These are phyloP conservation scores for Xylaria nigripes DNA, from an alignment of 495 filamentous ascomycete species.

Conservation along the genomic window DNA sequence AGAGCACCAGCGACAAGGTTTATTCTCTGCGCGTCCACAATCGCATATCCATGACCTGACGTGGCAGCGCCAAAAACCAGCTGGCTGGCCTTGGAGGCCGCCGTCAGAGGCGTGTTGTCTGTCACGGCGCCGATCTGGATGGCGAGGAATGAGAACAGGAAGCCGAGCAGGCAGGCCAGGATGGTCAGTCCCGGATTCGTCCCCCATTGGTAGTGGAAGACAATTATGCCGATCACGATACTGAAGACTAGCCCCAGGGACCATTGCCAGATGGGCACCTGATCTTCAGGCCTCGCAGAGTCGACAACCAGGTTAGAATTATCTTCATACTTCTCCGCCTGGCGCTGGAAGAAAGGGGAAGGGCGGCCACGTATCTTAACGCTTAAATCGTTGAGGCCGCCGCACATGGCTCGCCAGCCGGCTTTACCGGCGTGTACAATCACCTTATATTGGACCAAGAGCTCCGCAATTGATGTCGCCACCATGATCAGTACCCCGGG, in stretches of 20 bases:
- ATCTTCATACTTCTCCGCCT: constrained; percentile 25
- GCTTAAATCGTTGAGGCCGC: constrained; percentile 32
- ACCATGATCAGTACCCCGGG: constrained; percentile 61
- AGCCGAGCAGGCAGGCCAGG: constrained; percentile 52
- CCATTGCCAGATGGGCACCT: constrained; percentile 59
- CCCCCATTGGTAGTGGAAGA: constrained; percentile 53
- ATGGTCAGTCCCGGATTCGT: constrained; percentile 54
- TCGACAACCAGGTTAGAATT: constrained; percentile 39
- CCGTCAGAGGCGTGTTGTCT: constrained; percentile 56
- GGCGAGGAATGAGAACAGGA: constrained; percentile 61
- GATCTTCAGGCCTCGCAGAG: constrained; percentile 44
- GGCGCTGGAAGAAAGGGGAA: constrained; percentile 39
- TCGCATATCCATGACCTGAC: constrained; percentile 35
- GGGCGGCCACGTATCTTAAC: constrained; percentile 34
- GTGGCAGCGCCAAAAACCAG: constrained; percentile 58
- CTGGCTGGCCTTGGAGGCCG: constrained; percentile 59
- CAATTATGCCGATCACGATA: constrained; percentile 48
- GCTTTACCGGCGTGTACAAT: constrained; percentile 46
- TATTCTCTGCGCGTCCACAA: constrained; percentile 46
- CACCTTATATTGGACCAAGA: constrained; percentile 53
- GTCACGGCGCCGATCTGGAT: constrained; percentile 57
- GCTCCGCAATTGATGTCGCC: constrained; percentile 51
- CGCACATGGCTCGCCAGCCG: constrained; percentile 39
- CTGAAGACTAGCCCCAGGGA: constrained; percentile 41
- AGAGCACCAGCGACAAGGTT: constrained; percentile 58